Percentiles rank a stretch among this genome's conserved stretches.
These are phyloP conservation scores for Neonectria faginata DNA, from an alignment of 2,329 filamentous ascomycete species.

Conservation along the genomic window DNA sequence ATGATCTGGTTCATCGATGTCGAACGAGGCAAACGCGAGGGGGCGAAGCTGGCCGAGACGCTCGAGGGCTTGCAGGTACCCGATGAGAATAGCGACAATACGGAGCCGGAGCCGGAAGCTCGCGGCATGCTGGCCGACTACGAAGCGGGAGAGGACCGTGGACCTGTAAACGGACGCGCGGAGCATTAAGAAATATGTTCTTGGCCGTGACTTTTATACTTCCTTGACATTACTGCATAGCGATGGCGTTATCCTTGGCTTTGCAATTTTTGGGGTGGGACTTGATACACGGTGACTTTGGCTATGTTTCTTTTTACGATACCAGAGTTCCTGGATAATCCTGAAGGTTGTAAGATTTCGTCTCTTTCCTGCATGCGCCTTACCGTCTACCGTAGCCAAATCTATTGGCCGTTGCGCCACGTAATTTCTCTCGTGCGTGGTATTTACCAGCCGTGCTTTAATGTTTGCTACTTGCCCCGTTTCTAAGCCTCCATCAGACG, in stretches of 20 bases:
- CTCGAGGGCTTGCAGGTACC: slow-evolving; percentile 64
- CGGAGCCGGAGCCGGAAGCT: slow-evolving; percentile 40
- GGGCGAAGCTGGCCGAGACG: slow-evolving; percentile 70
- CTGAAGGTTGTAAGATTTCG: neutral
- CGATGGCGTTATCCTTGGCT: slow-evolving; percentile 39
- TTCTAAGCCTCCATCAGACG: slow-evolving; percentile 1
- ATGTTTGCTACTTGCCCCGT: neutral
- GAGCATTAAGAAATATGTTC: slow-evolving; percentile 14
- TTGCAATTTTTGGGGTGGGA: slow-evolving; percentile 20
- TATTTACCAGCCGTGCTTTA: neutral
- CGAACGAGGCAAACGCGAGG: slow-evolving; percentile 79
- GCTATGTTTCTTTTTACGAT: slow-evolving; percentile 16
- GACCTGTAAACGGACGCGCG: slow-evolving; percentile 25
- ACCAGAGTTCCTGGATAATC: slow-evolving; percentile 7
- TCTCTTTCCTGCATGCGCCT: slow-evolving; percentile 9
- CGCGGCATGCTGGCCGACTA: slow-evolving; percentile 47
- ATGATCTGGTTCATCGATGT: slow-evolving; percentile 89
- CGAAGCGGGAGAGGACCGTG: slow-evolving; percentile 39
- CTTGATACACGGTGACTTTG: slow-evolving; percentile 17
- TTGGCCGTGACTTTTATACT: slow-evolving; percentile 24
- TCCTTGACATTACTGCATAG: slow-evolving; percentile 36
- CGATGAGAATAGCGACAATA: slow-evolving; percentile 35
- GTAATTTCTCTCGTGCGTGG: neutral
- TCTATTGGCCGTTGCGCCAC: neutral
- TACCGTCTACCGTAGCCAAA: neutral